Evolutionary conservation across 306 rosid species (phyloP).

Genomic region (Styphnolobium japonicum): DNA sequence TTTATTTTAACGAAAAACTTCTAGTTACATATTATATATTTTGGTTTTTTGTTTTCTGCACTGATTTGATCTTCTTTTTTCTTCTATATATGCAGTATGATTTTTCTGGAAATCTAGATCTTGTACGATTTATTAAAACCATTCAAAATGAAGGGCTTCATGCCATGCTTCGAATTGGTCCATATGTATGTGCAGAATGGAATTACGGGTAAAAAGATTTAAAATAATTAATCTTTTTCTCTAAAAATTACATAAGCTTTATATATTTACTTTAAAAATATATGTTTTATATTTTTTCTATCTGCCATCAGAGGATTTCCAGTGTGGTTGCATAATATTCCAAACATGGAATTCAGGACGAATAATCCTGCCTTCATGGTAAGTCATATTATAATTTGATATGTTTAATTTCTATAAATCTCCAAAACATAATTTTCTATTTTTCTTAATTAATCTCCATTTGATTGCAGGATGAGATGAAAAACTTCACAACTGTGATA

Average conservation of each 20-base stretch:
- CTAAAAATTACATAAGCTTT: neutral
- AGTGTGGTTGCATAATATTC: slow-evolving; percentile 49
- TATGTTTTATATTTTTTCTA: neutral
- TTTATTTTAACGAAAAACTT: neutral
- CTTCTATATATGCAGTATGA: slow-evolving; percentile 28
- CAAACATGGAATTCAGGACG: slow-evolving; percentile 36
- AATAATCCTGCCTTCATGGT: slow-evolving; percentile 30
- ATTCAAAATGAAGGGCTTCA: slow-evolving; percentile 20
- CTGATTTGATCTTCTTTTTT: neutral
- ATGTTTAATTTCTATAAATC: neutral
- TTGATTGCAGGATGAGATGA: slow-evolving; percentile 30
- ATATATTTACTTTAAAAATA: too few relatives aligned
- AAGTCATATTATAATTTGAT: neutral
- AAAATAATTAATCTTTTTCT: neutral
- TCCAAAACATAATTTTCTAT: too few relatives aligned
- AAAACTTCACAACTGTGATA: slow-evolving; percentile 16
- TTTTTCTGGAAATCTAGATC: slow-evolving; percentile 31
- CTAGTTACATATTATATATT: neutral
- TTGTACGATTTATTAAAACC: slow-evolving; percentile 33
- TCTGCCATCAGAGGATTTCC: slow-evolving; percentile 41
- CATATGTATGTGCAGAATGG: slow-evolving; percentile 58
- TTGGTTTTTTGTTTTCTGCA: too few relatives aligned
- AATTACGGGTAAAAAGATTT: slow-evolving; percentile 42
- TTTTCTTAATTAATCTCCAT: neutral
- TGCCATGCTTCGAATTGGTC: slow-evolving; percentile 51